phyloP scores from a whole-genome alignment of 805 yeast genomes.

The Saccharomycopsis lassenensis region DNA sequence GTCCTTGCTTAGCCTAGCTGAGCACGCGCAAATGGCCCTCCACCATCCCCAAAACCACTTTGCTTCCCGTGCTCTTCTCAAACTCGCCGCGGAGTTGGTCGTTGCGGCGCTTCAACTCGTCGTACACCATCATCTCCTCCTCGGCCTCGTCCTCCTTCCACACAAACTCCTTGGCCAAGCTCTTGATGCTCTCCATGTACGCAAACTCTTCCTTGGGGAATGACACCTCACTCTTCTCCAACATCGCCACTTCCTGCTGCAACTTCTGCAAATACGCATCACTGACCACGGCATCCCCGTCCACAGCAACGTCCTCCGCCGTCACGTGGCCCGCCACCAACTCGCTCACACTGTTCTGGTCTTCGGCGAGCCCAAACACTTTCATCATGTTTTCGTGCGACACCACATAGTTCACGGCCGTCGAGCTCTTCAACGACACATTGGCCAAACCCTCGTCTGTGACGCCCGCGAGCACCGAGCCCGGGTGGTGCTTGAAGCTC shows the following conservation, averaged over 20 bases:
- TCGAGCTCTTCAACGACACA: slow-evolving; percentile 13
- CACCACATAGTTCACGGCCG: slow-evolving; percentile 14
- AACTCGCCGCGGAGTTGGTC: slow-evolving; percentile 1
- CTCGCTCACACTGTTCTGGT: slow-evolving; percentile 1
- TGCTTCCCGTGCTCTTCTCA: too few species aligned
- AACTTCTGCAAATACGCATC: background rate
- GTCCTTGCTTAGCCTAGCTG: too few species aligned
- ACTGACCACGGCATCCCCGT: background rate
- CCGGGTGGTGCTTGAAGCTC: slow-evolving; percentile 15
- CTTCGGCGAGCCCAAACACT: slow-evolving; percentile 11
- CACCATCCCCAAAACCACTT: too few species aligned
- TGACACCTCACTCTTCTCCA: background rate
- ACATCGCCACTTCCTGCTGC: background rate
- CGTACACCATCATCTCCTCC: background rate
- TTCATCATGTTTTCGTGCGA: slow-evolving; percentile 14
- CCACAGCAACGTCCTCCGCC: slow-evolving; percentile 2
- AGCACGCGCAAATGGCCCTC: too few species aligned
- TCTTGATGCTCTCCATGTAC: slow-evolving; percentile 3
- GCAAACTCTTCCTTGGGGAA: background rate
- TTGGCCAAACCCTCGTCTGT: slow-evolving; percentile 12
- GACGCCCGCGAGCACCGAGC: slow-evolving; percentile 13
- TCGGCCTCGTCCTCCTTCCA: slow-evolving; percentile 4
- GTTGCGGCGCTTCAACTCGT: background rate
- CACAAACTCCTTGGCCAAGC: slow-evolving; percentile 5
- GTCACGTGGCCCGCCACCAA: slow-evolving; percentile 5